These are phyloP conservation scores for Leucosporidium scottii DNA, from an alignment of 768 basidiomycete species.

Conservation along the genomic window DNA sequence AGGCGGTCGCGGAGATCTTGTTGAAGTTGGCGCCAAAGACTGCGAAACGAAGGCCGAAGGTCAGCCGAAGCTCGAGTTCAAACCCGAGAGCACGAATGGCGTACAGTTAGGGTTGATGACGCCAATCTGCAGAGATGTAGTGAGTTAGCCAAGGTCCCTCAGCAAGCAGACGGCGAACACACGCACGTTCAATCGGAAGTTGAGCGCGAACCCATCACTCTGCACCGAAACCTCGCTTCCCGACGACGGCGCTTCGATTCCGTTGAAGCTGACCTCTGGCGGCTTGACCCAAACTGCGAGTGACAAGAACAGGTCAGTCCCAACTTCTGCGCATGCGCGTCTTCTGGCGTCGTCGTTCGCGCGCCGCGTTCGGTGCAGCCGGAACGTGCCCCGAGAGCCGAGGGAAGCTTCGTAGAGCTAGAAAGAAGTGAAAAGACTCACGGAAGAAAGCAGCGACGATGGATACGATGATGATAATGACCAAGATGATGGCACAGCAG, in stretches of 20 bases:
- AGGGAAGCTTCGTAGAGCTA: not conserved
- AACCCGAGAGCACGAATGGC: no score
- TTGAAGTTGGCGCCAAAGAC: conserved; percentile 38
- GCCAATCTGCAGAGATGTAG: conserved; percentile 20
- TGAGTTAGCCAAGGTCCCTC: no score
- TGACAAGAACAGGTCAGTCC: not conserved
- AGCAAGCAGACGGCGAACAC: not conserved
- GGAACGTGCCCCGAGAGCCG: no score
- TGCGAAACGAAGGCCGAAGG: conserved; percentile 1
- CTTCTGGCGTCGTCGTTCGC: not conserved
- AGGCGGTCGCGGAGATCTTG: conserved; percentile 33
- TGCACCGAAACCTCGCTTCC: conserved; percentile 26
- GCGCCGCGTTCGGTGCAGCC: not conserved
- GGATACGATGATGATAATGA: conserved; percentile 34
- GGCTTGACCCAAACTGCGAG: conserved; percentile 37
- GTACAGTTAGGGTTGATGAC: conserved; percentile 39
- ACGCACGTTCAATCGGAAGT: conserved; percentile 31
- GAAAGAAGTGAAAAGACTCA: conserved; percentile 11
- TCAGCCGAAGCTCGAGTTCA: no score
- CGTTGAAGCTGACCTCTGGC: conserved; percentile 37
- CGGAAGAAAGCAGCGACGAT: conserved; percentile 38
- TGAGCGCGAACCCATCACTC: conserved; percentile 29
- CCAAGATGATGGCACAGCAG: conserved; percentile 35
- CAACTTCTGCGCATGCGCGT: not conserved
- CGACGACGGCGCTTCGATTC: conserved; percentile 30